phyloP scores from a whole-genome alignment of 371 early-diverging fungal species.

The Saksenaea oblongispora region DNA sequence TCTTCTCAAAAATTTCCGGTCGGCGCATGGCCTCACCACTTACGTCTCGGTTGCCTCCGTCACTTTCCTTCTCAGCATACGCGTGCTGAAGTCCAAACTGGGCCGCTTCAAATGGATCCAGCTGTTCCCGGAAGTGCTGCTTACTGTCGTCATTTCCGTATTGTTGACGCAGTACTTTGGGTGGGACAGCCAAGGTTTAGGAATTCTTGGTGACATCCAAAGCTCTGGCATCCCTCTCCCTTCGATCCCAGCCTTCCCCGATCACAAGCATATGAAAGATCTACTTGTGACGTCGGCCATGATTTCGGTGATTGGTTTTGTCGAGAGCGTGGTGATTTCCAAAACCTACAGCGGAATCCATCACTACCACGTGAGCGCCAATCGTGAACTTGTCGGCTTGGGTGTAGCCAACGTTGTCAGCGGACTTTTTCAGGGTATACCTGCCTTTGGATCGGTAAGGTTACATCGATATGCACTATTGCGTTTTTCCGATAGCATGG shows the following conservation, averaged over 20 bases:
- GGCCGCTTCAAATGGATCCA: slow-evolving; percentile 52
- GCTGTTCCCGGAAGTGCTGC: slow-evolving; percentile 85
- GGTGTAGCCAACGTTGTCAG: slow-evolving; percentile 84
- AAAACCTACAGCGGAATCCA: slow-evolving; percentile 87
- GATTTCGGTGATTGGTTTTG: slow-evolving; percentile 92
- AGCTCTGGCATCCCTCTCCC: slow-evolving; percentile 62
- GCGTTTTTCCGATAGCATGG: slow-evolving; percentile 46
- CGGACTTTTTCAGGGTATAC: slow-evolving; percentile 81
- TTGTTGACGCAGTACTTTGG: slow-evolving; percentile 59
- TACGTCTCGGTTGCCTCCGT: slow-evolving; percentile 69
- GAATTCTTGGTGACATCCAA: slow-evolving; percentile 74
- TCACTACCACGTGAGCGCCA: slow-evolving; percentile 87
- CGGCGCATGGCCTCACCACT: slow-evolving; percentile 69
- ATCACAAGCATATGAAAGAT: slow-evolving; percentile 63
- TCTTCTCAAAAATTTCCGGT: slow-evolving; percentile 49
- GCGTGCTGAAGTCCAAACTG: slow-evolving; percentile 56
- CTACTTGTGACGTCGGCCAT: slow-evolving; percentile 62
- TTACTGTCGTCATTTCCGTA: slow-evolving; percentile 75
- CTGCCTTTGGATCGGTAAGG: slow-evolving; percentile 84
- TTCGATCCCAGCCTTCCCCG: slow-evolving; percentile 61
- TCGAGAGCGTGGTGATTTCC: slow-evolving; percentile 91
- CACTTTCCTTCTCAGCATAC: slow-evolving; percentile 60
- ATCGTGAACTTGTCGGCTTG: slow-evolving; percentile 93
- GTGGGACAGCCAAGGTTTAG: slow-evolving; percentile 73
- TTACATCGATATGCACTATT: slow-evolving; percentile 37